phyloP scores from a whole-genome alignment of 2,329 filamentous ascomycete genomes.

The Venturia oleaginea region DNA sequence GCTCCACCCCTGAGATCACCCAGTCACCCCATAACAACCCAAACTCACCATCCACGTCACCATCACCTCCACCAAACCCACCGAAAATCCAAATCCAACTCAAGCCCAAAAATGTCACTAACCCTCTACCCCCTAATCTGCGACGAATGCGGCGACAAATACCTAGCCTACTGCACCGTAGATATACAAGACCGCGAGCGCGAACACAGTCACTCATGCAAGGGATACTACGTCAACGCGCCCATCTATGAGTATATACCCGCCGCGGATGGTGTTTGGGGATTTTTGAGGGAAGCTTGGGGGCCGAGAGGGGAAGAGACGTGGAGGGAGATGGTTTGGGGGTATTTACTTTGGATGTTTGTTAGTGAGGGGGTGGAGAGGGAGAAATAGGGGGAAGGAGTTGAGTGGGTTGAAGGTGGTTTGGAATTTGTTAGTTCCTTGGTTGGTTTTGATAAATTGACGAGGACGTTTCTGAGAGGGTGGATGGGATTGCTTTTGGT shows the following conservation, averaged over 20 bases:
- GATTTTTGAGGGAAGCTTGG: not conserved
- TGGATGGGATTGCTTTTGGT: too few species aligned
- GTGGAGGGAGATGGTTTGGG: not conserved
- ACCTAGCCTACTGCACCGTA: not conserved
- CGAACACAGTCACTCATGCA: not conserved
- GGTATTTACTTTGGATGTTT: not conserved
- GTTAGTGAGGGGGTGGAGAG: not conserved
- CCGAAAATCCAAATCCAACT: too few species aligned
- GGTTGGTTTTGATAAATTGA: not conserved
- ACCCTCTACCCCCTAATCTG: not conserved
- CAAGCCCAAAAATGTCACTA: not conserved
- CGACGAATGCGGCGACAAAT: slow-evolving; percentile 1
- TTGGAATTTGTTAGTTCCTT: not conserved
- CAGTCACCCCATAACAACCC: not conserved
- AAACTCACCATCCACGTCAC: not conserved
- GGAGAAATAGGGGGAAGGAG: not conserved
- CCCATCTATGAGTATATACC: not conserved
- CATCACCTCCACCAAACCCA: too few species aligned
- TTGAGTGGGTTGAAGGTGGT: too few species aligned
- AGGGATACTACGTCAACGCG: not conserved
- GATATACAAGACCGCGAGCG: not conserved
- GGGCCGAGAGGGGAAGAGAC: not conserved
- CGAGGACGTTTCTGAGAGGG: not conserved
- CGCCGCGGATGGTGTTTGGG: not conserved
- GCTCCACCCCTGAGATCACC: too few species aligned